Conservation (phyloP, 441 rosid species). For the Manihot esculenta region DNA sequence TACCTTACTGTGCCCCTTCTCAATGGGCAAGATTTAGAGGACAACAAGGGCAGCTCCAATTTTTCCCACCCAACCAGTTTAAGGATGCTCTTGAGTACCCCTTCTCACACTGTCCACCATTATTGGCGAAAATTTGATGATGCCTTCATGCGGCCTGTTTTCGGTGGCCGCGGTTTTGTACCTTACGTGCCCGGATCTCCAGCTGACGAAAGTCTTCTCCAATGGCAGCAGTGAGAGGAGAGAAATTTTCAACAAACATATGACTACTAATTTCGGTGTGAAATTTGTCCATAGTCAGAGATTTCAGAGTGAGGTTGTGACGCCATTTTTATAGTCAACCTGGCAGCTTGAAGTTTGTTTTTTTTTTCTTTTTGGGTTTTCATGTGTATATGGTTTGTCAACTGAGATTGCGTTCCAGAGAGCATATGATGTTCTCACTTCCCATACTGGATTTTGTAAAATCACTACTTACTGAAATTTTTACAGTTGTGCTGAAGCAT, state of each 20-base stretch:
- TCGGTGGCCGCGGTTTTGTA: slow-evolving; percentile 79
- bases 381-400: slow-evolving; percentile 15
- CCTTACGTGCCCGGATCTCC: slow-evolving; percentile 65
- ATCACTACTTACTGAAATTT: neutral
- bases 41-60: slow-evolving; percentile 28
- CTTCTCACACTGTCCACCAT: slow-evolving; percentile 68
- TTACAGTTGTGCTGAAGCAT: neutral
- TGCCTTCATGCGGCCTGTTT: slow-evolving; percentile 76
- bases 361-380: slow-evolving; percentile 4
- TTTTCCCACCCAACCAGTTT: slow-evolving; percentile 36
- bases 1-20: slow-evolving; percentile 59
- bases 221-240: slow-evolving; percentile 38
- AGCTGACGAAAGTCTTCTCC: slow-evolving; percentile 36
- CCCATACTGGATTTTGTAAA: slow-evolving; percentile 16
- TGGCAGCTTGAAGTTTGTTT: slow-evolving; percentile 24
- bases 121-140: slow-evolving; percentile 77
- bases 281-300: neutral
- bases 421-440: neutral
- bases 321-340: slow-evolving; percentile 25
- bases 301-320: slow-evolving; percentile 30
- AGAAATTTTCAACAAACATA: slow-evolving; percentile 4
- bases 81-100: slow-evolving; percentile 52
- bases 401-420: slow-evolving; percentile 8
- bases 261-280: slow-evolving; percentile 41
- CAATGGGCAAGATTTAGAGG: slow-evolving; percentile 35